A percentile compares a stretch with the other conserved stretches of the same genome.
Conservation (phyloP, 176 grass and related monocot genomes). For the Aegilops umbellulata region DNA sequence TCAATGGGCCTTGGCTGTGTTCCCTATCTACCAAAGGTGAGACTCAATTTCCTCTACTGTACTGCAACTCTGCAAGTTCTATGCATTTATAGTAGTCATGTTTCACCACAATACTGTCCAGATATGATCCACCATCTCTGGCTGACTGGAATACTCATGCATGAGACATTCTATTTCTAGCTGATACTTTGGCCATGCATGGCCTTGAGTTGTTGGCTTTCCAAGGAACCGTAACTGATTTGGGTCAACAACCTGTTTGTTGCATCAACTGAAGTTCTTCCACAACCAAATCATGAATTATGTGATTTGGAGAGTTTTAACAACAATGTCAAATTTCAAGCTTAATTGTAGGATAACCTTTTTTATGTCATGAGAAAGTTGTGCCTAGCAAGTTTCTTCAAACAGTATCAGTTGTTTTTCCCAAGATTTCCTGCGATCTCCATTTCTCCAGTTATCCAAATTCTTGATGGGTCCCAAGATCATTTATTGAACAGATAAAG, state of each 20-base stretch:
- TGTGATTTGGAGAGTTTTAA: background rate
- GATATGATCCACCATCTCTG: background rate
- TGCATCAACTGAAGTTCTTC: conserved; percentile 12
- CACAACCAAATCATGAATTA: background rate
- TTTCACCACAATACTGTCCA: background rate
- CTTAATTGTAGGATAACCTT: background rate
- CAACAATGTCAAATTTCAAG: background rate
- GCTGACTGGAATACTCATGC: background rate
- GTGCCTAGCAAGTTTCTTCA: background rate
- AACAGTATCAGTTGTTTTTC: background rate
- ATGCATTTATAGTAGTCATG: background rate
- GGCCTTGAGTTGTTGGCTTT: conserved; percentile 18
- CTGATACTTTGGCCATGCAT: background rate
- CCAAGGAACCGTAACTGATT: conserved; percentile 19
- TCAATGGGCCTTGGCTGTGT: conserved; percentile 98
- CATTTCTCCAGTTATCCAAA: background rate
- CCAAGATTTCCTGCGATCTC: background rate
- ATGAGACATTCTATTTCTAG: conserved; percentile 19
- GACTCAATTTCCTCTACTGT: conserved; percentile 9
- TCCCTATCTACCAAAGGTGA: conserved; percentile 96
- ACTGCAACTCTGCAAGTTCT: background rate
- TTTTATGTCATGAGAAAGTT: background rate
- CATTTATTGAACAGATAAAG: background rate
- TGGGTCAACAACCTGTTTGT: background rate
- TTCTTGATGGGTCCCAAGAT: background rate